phyloP scores from a whole-genome alignment of 345 rosid genomes.

The Xanthoceras sorbifolium region DNA sequence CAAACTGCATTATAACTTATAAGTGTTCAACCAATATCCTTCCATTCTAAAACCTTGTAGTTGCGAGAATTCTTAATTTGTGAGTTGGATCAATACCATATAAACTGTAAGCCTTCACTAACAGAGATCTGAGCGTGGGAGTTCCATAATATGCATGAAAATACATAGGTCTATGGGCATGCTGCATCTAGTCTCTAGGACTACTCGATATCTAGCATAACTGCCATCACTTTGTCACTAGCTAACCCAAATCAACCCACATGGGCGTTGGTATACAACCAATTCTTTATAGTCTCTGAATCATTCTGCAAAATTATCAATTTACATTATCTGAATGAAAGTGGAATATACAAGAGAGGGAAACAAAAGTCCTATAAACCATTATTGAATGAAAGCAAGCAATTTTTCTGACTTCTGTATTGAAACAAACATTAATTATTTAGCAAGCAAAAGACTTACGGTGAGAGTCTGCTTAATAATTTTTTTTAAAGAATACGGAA shows the following conservation, averaged over 20 bases:
- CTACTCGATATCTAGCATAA: background rate
- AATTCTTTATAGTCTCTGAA: background rate
- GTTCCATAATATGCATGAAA: background rate
- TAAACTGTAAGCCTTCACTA: background rate
- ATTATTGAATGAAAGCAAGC: background rate
- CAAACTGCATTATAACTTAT: background rate
- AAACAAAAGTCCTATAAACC: background rate
- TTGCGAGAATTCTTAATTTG: too few relatives aligned
- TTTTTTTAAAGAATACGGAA: background rate
- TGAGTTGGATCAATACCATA: background rate
- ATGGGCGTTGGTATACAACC: background rate
- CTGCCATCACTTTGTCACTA: background rate
- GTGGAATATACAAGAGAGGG: background rate
- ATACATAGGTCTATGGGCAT: background rate
- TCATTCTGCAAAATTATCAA: background rate
- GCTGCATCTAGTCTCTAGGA: too few relatives aligned
- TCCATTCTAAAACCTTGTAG: background rate
- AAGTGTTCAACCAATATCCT: background rate
- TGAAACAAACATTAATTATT: background rate
- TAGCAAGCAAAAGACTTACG: background rate
- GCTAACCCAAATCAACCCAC: background rate
- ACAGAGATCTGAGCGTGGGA: background rate
- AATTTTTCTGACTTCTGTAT: background rate
- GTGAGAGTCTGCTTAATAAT: background rate
- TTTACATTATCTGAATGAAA: background rate